These are phyloP conservation scores for Colletotrichum sidae DNA, from an alignment of 2,329 filamentous ascomycete genomes.

Conservation along the genomic window DNA sequence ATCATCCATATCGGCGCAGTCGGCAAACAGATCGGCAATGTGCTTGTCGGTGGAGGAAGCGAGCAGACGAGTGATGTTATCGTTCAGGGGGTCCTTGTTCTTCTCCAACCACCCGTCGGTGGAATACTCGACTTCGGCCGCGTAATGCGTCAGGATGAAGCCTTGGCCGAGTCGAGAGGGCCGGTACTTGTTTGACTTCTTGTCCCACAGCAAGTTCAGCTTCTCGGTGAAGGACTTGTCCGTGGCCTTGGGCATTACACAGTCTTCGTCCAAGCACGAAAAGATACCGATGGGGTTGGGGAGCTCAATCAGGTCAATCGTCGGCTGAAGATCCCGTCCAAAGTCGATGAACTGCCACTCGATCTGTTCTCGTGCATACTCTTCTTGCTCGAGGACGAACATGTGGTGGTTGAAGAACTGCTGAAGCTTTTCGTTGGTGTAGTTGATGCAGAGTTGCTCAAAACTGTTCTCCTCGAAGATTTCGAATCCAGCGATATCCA, in stretches of 20 bases:
- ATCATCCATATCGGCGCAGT: conserved; percentile 87
- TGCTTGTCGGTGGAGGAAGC: conserved; percentile 86
- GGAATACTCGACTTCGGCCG: conserved; percentile 96
- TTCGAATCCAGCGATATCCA: conserved; percentile 99
- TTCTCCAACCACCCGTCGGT: conserved; percentile 97
- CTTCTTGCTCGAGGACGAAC: conserved; percentile 98
- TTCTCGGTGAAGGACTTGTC: conserved; percentile 98
- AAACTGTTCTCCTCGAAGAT: conserved; percentile 99
- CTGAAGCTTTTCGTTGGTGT: conserved; percentile 98
- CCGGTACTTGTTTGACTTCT: conserved; percentile 93
- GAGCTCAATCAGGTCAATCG: conserved; percentile 96
- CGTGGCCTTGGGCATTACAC: conserved; percentile 98
- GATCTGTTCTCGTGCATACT: conserved; percentile 96
- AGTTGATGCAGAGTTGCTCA: conserved; percentile 99
- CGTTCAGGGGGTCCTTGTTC: conserved; percentile 98
- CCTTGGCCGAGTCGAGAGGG: conserved; percentile 89
- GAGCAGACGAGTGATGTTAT: conserved; percentile 92
- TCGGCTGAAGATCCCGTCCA: conserved; percentile 94
- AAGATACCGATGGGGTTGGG: conserved; percentile 99
- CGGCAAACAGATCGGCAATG: conserved; percentile 84
- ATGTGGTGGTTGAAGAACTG: conserved; percentile 99
- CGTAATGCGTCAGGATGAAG: conserved; percentile 97
- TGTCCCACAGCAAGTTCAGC: conserved; percentile 95
- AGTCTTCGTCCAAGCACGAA: conserved; percentile 97
- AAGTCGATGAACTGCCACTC: conserved; percentile 99